Evolutionary conservation across 306 rosid species (phyloP), one percentile per base, ranked within the genome.

Genomic region (Mimosa bimucronata): DNA sequence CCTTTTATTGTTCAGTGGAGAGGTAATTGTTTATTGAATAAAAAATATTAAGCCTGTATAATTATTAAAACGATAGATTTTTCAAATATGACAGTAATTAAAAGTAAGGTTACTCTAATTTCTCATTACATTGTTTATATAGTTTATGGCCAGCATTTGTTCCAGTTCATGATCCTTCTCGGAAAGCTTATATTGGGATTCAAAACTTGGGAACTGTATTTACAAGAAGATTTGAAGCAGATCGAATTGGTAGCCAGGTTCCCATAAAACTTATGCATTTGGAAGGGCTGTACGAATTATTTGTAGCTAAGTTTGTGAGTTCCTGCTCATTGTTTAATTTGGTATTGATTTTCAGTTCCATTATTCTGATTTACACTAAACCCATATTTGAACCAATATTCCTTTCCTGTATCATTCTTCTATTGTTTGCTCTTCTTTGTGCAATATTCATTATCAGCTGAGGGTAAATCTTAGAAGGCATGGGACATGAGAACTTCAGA

Each of bases 91-190:
- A 31, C 18, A 53, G 45, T 81, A 37, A 26, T 69, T 73, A 46
- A 48, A 50, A 78, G 45, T 69, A 81, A 45, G 50, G 40, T 45
- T 53, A 73, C 29, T 61, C 80, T 72, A n/a, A 79, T 82, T 74
- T 81, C 80, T 83, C 73, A 71, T 80, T 37, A 62, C 75, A 57
- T 82, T 81, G 82, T 73, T 61, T 81, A 25, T 57, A 52, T 88
- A 95, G 98, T 89, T 88, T 95, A 86, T 95, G 94, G 96, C 97
- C 98, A 79, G 98, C 97, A 76, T 91, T 95, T 85, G 98, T 95
- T 83, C 98, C 97, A 15, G 98, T 95, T 85, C 98, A 92, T 40
- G 96, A 83, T 86, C 98, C 98, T 79, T 85, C 94, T 73, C 90
- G 98, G 78, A 95, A 90, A 83, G 96, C 98, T n/a, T 92, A 88